phyloP scores from a whole-genome alignment of 768 basidiomycete genomes.

The Tulasnella sp. region DNA sequence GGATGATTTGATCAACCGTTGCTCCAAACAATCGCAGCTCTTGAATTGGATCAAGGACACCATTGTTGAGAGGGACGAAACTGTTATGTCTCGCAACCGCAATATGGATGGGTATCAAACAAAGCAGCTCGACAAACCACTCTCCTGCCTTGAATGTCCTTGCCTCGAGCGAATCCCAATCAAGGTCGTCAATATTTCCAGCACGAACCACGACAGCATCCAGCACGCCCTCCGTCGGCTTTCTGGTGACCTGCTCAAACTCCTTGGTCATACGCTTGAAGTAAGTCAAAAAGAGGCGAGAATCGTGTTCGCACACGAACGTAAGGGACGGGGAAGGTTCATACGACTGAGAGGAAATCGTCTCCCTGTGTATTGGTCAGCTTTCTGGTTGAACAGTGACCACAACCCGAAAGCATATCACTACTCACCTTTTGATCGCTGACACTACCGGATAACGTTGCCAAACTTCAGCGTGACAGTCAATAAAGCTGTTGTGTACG shows the following conservation, averaged over 20 bases:
- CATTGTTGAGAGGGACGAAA: conserved; percentile 49
- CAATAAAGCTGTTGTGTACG: conserved; percentile 5
- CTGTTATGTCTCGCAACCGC: conserved; percentile 47
- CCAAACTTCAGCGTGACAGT: conserved; percentile 15
- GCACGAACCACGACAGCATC: not conserved
- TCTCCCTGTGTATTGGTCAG: not conserved
- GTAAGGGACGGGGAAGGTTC: conserved; percentile 1
- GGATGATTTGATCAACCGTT: conserved; percentile 43
- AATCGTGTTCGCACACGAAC: not conserved
- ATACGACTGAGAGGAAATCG: not conserved
- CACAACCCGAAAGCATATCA: not conserved
- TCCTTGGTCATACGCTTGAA: conserved; percentile 34
- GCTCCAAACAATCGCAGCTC: conserved; percentile 46
- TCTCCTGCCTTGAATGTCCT: conserved; percentile 37
- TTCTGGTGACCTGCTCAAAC: conserved; percentile 40
- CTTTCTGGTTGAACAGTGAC: not conserved
- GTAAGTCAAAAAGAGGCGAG: conserved; percentile 22
- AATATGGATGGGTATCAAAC: conserved; percentile 52
- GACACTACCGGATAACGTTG: conserved; percentile 12
- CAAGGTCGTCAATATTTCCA: conserved; percentile 19
- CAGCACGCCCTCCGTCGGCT: conserved; percentile 33
- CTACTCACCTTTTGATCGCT: conserved; percentile 2
- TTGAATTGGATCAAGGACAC: conserved; percentile 36
- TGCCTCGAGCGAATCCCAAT: conserved; percentile 11
- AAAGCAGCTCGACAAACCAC: conserved; percentile 49